phyloP scores from a whole-genome alignment of 1,284 basidiomycete genomes.

The Apiotrichum gamsii region DNA sequence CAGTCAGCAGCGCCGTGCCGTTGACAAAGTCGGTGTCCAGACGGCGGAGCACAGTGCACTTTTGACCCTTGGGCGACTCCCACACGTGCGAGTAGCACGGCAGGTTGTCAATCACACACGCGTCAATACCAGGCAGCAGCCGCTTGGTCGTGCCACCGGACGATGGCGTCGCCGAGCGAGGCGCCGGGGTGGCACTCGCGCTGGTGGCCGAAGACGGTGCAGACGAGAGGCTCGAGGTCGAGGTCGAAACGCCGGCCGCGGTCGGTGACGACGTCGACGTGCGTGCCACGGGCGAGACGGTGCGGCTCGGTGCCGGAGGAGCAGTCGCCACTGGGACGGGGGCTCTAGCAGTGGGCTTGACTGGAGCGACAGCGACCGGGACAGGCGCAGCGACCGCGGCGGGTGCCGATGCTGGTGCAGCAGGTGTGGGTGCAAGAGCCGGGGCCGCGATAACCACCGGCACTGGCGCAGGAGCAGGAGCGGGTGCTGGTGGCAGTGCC shows the following conservation, averaged over 20 bases:
- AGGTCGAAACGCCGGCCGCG: not conserved
- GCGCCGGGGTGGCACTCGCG: not conserved
- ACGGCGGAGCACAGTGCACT: constrained; percentile 30
- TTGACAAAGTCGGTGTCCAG: constrained; percentile 45
- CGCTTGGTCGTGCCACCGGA: constrained; percentile 23
- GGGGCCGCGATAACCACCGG: not conserved
- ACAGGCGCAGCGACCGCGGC: not conserved
- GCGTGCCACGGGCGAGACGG: constrained; percentile 13
- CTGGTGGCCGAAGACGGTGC: constrained; percentile 1
- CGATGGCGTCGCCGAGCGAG: constrained; percentile 6
- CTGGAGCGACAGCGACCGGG: not conserved
- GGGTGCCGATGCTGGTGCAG: not conserved
- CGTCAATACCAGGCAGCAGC: constrained; percentile 36
- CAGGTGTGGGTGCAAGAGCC: not conserved
- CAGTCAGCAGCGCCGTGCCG: constrained; percentile 34
- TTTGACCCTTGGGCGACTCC: constrained; percentile 18
- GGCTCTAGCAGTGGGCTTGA: not conserved
- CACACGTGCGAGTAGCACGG: constrained; percentile 38
- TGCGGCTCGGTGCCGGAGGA: constrained; percentile 3
- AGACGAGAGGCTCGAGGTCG: not conserved
- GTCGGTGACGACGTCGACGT: constrained; percentile 11
- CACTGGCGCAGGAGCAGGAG: not conserved
- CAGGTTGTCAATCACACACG: constrained; percentile 41
- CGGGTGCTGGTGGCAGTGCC: not conserved
- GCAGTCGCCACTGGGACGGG: not conserved